phyloP scores from a whole-genome alignment of 164 flowering plant species.

The Sedum album region DNA sequence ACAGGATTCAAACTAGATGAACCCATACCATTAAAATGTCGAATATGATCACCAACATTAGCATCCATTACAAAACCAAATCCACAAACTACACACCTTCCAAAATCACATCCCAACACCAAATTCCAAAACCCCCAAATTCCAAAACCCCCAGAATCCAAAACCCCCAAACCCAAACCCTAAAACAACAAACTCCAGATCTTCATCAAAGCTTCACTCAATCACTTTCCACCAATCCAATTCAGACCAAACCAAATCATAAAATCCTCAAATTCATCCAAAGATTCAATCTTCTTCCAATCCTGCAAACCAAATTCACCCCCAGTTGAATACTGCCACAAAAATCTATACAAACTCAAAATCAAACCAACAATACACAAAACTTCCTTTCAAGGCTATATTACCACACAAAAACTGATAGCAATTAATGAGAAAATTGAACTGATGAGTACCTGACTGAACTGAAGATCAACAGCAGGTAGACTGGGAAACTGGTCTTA shows the following conservation, averaged over 20 bases:
- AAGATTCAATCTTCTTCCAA: background rate
- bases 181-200: background rate
- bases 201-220: background rate
- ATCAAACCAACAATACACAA: background rate
- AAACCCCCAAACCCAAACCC: too few relatives aligned
- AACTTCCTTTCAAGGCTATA: background rate
- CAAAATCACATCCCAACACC: slow-evolving; percentile 4
- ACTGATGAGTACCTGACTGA: background rate
- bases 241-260: slow-evolving; percentile 30
- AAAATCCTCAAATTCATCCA: background rate
- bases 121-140: background rate
- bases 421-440: background rate
- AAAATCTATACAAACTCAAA: background rate
- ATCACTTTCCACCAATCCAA: slow-evolving; percentile 26
- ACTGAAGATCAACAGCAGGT: background rate
- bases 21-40: slow-evolving; percentile 6
- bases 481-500: background rate
- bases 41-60: slow-evolving; percentile 16
- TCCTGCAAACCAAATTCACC: background rate
- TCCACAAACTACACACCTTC: background rate
- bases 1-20: background rate
- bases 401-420: background rate
- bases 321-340: background rate
- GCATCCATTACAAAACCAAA: slow-evolving; percentile 34
- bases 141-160: background rate